These are phyloP conservation scores for Trametes cinnabarina DNA, from an alignment of 768 basidiomycete genomes.

Conservation along the genomic window DNA sequence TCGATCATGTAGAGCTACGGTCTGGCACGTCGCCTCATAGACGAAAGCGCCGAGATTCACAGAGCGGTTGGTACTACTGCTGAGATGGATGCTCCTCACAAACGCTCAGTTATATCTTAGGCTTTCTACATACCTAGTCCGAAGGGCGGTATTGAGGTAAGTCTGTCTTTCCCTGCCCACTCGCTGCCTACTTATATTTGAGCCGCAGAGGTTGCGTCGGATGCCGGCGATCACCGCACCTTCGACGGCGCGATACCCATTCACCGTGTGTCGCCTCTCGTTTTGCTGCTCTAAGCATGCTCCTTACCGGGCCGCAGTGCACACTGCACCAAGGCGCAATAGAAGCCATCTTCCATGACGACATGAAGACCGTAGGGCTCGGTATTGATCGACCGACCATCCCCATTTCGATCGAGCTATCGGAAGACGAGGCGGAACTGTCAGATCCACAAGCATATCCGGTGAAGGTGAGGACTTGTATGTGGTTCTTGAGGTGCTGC, in stretches of 20 bases:
- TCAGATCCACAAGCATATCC: constrained; percentile 36
- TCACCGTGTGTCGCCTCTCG: constrained; percentile 45
- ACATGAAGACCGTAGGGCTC: constrained; percentile 47
- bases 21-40: constrained; percentile 24
- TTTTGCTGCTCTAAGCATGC: no score
- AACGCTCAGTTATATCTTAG: constrained; percentile 34
- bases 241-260: constrained; percentile 64
- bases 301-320: constrained; percentile 32
- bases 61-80: constrained; percentile 18
- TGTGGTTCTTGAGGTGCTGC: no score
- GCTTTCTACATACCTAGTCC: constrained; percentile 73
- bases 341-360: constrained; percentile 57
- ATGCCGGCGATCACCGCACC: constrained; percentile 61
- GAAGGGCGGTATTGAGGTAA: constrained; percentile 61
- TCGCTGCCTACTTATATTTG: not conserved
- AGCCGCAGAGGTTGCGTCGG: constrained; percentile 62
- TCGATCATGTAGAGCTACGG: constrained; percentile 26
- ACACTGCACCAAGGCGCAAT: constrained; percentile 67
- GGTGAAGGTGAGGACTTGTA: constrained; percentile 25
- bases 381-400: constrained; percentile 34
- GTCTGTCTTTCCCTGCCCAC: not conserved
- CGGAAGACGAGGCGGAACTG: constrained; percentile 39
- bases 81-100: not conserved
- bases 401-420: constrained; percentile 46
- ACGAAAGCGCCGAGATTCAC: constrained; percentile 29